Evolutionary conservation across 2,329 filamentous ascomycete species (phyloP).

Genomic region (Colletotrichum cuscutae): DNA sequence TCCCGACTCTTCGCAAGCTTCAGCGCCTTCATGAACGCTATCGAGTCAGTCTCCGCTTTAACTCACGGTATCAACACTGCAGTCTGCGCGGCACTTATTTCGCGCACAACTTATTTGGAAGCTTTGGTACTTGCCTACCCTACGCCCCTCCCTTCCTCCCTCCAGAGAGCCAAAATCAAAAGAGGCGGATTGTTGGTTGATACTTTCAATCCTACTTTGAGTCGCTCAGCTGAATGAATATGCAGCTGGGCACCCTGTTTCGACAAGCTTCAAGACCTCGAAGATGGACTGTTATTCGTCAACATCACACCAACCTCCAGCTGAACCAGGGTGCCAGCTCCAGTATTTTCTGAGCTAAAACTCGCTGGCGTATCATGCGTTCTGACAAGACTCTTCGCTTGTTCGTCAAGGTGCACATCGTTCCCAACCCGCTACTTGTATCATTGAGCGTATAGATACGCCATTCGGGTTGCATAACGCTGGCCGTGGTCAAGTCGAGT

Average conservation of each 20-base stretch:
- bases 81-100: not conserved
- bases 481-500: not conserved
- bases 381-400: not conserved
- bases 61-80: not conserved
- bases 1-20: not conserved
- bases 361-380: not conserved
- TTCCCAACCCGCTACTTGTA: not conserved
- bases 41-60: not conserved
- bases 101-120: not conserved
- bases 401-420: not conserved
- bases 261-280: not conserved
- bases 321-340: not conserved
- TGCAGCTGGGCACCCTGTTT: not conserved
- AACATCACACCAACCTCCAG: not conserved
- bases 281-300: slow-evolving; percentile 17
- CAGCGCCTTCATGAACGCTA: not conserved
- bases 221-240: not conserved
- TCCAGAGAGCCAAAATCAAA: not conserved
- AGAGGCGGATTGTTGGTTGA: not conserved
- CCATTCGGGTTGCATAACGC: not conserved
- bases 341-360: not conserved
- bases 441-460: not conserved
- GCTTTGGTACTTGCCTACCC: not conserved
- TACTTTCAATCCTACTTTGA: not conserved
- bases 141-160: not conserved